These are phyloP conservation scores for Akanthomyces dipterigenus DNA, from an alignment of 2,329 filamentous ascomycete genomes.

Conservation along the genomic window DNA sequence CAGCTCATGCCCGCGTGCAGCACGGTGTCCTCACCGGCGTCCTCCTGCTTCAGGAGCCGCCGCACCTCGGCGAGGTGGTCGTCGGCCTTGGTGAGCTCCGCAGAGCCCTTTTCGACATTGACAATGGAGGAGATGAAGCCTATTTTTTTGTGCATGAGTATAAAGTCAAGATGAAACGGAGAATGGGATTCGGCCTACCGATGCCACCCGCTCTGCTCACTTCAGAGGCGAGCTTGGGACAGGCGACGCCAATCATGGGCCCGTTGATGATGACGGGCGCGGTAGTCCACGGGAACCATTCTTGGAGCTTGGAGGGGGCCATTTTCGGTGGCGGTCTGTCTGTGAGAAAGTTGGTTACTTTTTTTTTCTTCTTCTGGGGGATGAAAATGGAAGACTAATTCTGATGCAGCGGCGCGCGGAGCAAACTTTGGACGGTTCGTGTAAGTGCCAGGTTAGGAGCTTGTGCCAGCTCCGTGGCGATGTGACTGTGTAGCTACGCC, in stretches of 20 bases:
- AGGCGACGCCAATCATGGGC: conserved; percentile 30
- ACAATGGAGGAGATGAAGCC: conserved; percentile 29
- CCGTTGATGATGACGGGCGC: conserved; percentile 28
- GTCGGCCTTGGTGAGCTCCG: conserved; percentile 26
- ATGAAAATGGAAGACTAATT: not conserved
- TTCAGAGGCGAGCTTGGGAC: conserved; percentile 28
- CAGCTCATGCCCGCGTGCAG: conserved; percentile 54
- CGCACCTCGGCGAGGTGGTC: conserved; percentile 25
- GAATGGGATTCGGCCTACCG: conserved; percentile 21
- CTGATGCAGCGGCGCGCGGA: not conserved
- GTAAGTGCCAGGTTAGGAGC: not conserved
- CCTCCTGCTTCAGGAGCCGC: conserved; percentile 24
- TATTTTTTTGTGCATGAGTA: conserved; percentile 4
- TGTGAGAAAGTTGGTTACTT: not conserved
- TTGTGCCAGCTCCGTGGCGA: not conserved
- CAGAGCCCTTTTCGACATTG: conserved; percentile 24
- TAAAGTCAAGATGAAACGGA: not conserved
- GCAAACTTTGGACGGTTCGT: not conserved
- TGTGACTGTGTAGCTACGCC: too few relatives aligned
- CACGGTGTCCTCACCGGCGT: conserved; percentile 38
- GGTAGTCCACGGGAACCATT: conserved; percentile 25
- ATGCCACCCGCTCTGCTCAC: conserved; percentile 33
- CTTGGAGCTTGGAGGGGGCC: conserved; percentile 19
- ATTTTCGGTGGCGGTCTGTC: conserved; percentile 15
- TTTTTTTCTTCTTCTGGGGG: too few relatives aligned